Conservation (phyloP, 257 asterid genomes). For the Lycium barbarum region DNA sequence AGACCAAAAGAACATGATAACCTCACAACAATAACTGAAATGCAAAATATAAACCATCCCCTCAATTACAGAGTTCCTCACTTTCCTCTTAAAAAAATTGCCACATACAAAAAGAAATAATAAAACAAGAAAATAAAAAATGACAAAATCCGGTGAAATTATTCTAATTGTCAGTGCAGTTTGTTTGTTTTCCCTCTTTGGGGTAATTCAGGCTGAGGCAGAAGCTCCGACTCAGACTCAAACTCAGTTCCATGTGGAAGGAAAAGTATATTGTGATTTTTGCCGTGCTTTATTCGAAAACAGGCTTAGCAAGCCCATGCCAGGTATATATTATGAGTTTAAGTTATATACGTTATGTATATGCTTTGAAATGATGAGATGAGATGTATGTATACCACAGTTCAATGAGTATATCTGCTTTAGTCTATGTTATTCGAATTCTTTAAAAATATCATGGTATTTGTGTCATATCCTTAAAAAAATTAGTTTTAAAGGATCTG, state of each 20-base stretch:
- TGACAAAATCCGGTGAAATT: conserved; percentile 48
- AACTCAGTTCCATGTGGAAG: conserved; percentile 51
- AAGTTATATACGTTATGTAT: too few species aligned
- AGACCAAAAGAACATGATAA: conserved; percentile 22
- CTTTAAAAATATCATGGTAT: neutral
- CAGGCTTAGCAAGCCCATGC: conserved; percentile 60
- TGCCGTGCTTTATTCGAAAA: conserved; percentile 72
- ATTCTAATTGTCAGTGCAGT: conserved; percentile 44
- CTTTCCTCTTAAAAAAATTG: neutral
- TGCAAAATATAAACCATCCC: neutral
- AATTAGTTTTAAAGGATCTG: neutral
- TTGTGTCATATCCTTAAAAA: neutral
- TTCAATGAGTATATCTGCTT: neutral
- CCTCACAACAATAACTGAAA: conserved; percentile 8
- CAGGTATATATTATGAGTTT: conserved; percentile 44
- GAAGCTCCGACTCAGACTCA: conserved; percentile 16
- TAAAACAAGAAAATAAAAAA: conserved; percentile 29
- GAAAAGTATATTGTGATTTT: conserved; percentile 71
- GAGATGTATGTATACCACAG: neutral
- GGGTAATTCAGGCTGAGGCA: conserved; percentile 24
- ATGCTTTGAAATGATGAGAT: neutral
- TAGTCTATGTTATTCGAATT: neutral
- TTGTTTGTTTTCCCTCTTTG: conserved; percentile 44
- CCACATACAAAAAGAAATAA: neutral
- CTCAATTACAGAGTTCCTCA: neutral